Percentiles rank a stretch among this genome's conserved stretches.
Evolutionary conservation across 2,329 filamentous ascomycete species (phyloP).

Genomic region (Paecilomyces sp.): DNA sequence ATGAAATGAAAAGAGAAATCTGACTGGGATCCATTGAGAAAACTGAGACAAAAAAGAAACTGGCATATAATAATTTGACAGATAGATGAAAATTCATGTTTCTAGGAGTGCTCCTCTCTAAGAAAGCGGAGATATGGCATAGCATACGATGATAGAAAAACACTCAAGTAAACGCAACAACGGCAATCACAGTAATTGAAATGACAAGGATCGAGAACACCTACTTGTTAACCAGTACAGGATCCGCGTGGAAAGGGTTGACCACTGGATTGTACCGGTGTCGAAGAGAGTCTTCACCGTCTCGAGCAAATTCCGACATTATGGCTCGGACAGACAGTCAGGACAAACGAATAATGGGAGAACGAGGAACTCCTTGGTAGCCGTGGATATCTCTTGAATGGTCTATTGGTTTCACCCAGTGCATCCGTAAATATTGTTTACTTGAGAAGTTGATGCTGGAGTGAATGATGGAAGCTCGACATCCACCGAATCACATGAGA

Average conservation of each 20-base stretch:
- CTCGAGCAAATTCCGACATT: constrained; percentile 13
- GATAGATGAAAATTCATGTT: background rate
- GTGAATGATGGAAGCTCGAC: too few relatives aligned
- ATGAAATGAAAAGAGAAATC: background rate
- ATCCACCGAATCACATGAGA: too few relatives aligned
- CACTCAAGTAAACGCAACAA: background rate
- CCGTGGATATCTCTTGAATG: background rate
- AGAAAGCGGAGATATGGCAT: too few relatives aligned
- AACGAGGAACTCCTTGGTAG: background rate
- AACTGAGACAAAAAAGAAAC: background rate
- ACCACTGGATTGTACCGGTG: constrained; percentile 45
- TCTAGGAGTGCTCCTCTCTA: background rate
- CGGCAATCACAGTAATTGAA: background rate
- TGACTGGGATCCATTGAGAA: background rate
- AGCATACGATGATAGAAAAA: background rate
- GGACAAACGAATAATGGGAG: background rate
- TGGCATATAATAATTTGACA: background rate
- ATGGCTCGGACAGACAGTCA: constrained; percentile 1
- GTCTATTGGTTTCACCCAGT: too few relatives aligned
- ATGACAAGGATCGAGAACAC: constrained; percentile 5
- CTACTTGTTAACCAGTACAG: constrained; percentile 45
- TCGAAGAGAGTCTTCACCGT: constrained; percentile 10
- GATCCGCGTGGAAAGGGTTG: constrained; percentile 41
- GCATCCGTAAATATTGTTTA: too few relatives aligned
- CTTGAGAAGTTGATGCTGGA: too few relatives aligned